Percentiles rank a stretch among this genome's conserved stretches.
phyloP scores from a whole-genome alignment of 305 asterid genomes.

The Caryopteris hybrid region DNA sequence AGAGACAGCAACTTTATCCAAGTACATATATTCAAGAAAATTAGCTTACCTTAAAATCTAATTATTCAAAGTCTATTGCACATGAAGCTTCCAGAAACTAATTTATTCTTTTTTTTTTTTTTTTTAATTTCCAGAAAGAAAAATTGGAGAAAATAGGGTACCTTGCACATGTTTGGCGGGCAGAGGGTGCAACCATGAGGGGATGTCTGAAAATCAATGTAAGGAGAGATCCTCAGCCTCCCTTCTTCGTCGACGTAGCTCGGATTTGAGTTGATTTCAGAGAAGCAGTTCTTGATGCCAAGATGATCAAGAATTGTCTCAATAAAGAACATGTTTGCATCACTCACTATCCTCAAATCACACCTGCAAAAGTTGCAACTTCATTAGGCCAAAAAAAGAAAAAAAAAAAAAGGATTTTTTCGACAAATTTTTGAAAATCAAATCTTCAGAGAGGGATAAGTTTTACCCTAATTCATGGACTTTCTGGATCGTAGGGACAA shows the following conservation, averaged over 20 bases:
- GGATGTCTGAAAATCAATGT: conserved; percentile 47
- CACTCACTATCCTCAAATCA: conserved; percentile 84
- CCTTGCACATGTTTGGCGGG: conserved; percentile 99
- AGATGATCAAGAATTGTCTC: conserved; percentile 73
- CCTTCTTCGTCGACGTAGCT: conserved; percentile 57
- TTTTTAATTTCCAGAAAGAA: no score
- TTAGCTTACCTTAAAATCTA: no score
- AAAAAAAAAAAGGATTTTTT: no score
- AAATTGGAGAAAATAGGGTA: no score
- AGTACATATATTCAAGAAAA: no score
- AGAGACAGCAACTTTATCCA: no score
- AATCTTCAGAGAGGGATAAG: no score
- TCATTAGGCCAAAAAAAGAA: no score
- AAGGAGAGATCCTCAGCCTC: conserved; percentile 59
- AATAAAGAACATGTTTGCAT: conserved; percentile 71
- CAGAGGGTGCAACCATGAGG: conserved; percentile 72
- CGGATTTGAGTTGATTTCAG: conserved; percentile 71
- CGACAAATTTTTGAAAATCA: no score
- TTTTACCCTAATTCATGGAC: conserved; percentile 77
- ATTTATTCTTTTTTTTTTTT: no score
- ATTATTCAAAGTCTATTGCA: no score
- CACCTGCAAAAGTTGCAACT: conserved; percentile 63
- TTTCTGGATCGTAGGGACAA: conserved; percentile 49
- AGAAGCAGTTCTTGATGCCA: conserved; percentile 46
- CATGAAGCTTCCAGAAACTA: no score